Evolutionary conservation across 2,329 filamentous ascomycete genomes (phyloP).

Genomic region (Monosporascus sp.): DNA sequence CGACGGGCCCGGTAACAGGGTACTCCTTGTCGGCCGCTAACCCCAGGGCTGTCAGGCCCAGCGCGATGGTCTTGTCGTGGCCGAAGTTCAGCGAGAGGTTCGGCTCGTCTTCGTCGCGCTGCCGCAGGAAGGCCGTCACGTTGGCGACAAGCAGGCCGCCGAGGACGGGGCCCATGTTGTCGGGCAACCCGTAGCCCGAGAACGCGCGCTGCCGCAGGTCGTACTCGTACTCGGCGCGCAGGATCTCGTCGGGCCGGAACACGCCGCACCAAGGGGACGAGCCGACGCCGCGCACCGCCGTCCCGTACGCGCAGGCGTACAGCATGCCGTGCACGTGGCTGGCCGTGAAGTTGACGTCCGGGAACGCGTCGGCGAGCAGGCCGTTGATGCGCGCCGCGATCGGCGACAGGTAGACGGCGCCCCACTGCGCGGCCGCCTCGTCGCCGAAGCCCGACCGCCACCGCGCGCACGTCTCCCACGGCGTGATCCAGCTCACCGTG

Average conservation of each 20-base stretch:
- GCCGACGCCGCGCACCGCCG: constrained; percentile 12
- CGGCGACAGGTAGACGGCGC: constrained; percentile 14
- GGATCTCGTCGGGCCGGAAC: constrained; percentile 14
- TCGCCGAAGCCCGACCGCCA: constrained; percentile 12
- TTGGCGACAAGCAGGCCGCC: constrained; percentile 17
- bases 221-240: constrained; percentile 17
- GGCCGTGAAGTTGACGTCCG: constrained; percentile 12
- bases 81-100: constrained; percentile 18
- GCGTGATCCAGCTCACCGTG: constrained; percentile 19
- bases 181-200: constrained; percentile 17
- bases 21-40: constrained; percentile 13
- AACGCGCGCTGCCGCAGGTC: constrained; percentile 19
- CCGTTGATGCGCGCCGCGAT: constrained; percentile 14
- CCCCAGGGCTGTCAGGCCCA: constrained; percentile 15
- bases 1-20: constrained; percentile 11
- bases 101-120: neutral
- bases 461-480: constrained; percentile 11
- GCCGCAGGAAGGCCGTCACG: constrained; percentile 12
- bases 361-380: constrained; percentile 8
- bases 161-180: constrained; percentile 15
- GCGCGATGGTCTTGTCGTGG: constrained; percentile 19
- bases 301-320: constrained; percentile 19
- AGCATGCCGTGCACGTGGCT: constrained; percentile 16
- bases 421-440: constrained; percentile 7
- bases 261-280: constrained; percentile 18